Evolutionary conservation across 2,329 filamentous ascomycete genomes (phyloP), one percentile per base, ranked within the genome.

Genomic region (Scytalidium sp.): DNA sequence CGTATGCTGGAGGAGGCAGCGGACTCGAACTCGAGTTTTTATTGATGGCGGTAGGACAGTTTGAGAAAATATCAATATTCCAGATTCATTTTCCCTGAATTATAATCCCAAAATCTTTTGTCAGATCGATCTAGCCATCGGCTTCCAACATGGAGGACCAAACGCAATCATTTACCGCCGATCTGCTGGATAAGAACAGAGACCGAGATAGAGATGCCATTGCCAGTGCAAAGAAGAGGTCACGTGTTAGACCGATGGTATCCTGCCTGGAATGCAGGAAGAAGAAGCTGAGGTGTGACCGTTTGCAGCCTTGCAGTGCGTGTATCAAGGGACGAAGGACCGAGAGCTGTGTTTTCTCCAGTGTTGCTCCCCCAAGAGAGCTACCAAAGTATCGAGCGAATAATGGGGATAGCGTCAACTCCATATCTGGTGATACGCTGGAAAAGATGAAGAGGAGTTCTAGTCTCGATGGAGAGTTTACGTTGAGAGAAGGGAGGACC

Each of bases 211-310:
- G 32, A 4, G 8, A 36, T 36, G 4, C 13, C 17, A 8, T n/a
- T 5, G 32, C 32, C 13, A 15, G 25, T 13, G 25, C 40, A 13
- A 36, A 15, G 7, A 36, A n/a, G 32, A 36, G 32, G 32, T 36
- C 32, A 36, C 36, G 78, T 25, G 75, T 76, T 2, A 67, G 78
- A 7, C 78, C 78, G 3, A 78, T 80, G 53, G 80, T 80, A 60
- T 79, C 76, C 3, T 81, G 78, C 60, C 75, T 75, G 50, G 75
- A 79, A 56, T 81, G 80, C 57, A 72, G 80, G 48, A 80, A 80
- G 61, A 72, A 80, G 57, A 83, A 80, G 61, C 65, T 81, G 4
- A 71, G 73, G 51, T 83, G 80, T 63, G 78, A 83, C 61, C 73
- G 80, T 41, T 68, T 73, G n/a, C 69, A 71, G 41, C 78, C 78